A percentile compares a stretch with the other conserved stretches of the same genome.
Conservation (phyloP, 306 rosid species). For the Dicorynia guianensis region DNA sequence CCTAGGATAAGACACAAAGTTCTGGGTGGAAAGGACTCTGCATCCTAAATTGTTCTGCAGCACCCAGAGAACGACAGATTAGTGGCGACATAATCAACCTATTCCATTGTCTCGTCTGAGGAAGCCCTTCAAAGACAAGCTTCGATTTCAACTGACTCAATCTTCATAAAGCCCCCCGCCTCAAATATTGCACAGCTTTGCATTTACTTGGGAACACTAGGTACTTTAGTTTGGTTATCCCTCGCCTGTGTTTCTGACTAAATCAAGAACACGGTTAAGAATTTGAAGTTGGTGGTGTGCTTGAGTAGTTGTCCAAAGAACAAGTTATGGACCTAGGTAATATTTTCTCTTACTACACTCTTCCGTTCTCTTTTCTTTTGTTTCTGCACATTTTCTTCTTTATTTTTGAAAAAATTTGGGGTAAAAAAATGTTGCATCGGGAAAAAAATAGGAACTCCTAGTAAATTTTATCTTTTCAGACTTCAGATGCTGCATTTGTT, state of each 20-base stretch:
- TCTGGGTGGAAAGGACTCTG: not conserved
- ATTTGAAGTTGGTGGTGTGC: not conserved
- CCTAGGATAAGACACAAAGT: not conserved
- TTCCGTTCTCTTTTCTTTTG: too few species aligned
- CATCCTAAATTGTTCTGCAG: slow-evolving; percentile 10
- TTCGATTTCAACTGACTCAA: not conserved
- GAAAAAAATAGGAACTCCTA: not conserved
- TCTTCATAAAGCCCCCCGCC: slow-evolving; percentile 30
- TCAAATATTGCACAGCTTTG: slow-evolving; percentile 34
- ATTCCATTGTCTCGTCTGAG: slow-evolving; percentile 34
- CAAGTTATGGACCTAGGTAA: slow-evolving; percentile 48
- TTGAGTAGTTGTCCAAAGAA: slow-evolving; percentile 16
- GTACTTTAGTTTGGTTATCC: slow-evolving; percentile 30
- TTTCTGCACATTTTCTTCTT: not conserved
- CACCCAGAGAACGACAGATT: slow-evolving; percentile 24
- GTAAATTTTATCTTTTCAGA: not conserved
- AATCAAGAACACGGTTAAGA: not conserved
- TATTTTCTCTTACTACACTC: not conserved
- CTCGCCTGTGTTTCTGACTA: not conserved
- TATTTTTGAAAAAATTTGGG: slow-evolving; percentile 5
- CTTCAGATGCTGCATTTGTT: not conserved
- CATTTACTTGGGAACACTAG: slow-evolving; percentile 19
- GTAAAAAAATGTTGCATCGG: not conserved
- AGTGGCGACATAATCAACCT: slow-evolving; percentile 49
- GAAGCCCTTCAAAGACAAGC: slow-evolving; percentile 11